phyloP scores from a whole-genome alignment of 2,329 filamentous ascomycete species.

The Aspergillus amoenus region DNA sequence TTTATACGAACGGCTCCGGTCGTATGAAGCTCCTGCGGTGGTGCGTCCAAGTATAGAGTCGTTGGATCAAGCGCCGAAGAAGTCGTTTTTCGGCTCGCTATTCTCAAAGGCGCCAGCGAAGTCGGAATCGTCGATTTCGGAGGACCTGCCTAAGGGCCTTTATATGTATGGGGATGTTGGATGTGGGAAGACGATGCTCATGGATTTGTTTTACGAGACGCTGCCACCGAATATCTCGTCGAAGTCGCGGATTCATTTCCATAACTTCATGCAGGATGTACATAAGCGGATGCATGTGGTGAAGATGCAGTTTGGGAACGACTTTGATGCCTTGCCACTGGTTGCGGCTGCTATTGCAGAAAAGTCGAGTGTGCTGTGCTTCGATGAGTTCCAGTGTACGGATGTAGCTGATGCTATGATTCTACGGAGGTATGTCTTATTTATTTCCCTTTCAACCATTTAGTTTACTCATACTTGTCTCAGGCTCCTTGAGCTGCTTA shows the following conservation, averaged over 20 bases:
- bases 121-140: conserved; percentile 55
- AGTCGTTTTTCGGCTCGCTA: conserved; percentile 52
- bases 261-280: conserved; percentile 99
- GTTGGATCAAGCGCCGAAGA: conserved; percentile 54
- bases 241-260: conserved; percentile 95
- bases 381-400: conserved; percentile 98
- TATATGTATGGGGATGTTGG: conserved; percentile 97
- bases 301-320: conserved; percentile 84
- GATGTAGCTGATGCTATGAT: conserved; percentile 99
- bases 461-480: neutral
- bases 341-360: conserved; percentile 93
- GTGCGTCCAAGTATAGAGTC: conserved; percentile 75
- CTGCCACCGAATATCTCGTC: conserved; percentile 73
- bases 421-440: conserved; percentile 61
- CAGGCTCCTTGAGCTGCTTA: conserved; percentile 79
- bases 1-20: conserved; percentile 76
- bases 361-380: conserved; percentile 82
- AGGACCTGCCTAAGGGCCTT: conserved; percentile 78
- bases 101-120: conserved; percentile 35
- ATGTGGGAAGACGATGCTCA: conserved; percentile 98
- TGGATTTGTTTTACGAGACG: conserved; percentile 97
- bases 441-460: neutral
- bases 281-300: conserved; percentile 87
- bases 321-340: conserved; percentile 86
- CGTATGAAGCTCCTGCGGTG: conserved; percentile 72